These are phyloP conservation scores for Globisporangium nunn DNA, from an alignment of 352 stramenopile genomes.

Conservation along the genomic window DNA sequence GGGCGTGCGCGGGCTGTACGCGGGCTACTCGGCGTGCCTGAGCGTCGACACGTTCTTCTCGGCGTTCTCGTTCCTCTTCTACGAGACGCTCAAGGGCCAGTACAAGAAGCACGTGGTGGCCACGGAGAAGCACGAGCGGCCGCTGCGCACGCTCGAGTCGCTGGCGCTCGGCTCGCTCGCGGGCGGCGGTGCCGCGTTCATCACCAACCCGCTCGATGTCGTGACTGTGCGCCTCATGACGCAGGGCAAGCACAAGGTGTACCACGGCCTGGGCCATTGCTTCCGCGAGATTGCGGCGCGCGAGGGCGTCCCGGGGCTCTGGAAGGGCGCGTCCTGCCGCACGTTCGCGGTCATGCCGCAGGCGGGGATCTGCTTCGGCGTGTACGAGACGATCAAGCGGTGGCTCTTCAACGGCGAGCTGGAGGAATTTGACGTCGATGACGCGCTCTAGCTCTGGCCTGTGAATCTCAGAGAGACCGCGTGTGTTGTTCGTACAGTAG, in stretches of 20 bases:
- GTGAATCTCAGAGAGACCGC: neutral
- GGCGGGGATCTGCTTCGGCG: constrained; percentile 78
- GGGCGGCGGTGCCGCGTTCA: constrained; percentile 52
- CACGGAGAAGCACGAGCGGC: constrained; percentile 23
- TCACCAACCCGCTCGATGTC: constrained; percentile 79
- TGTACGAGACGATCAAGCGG: constrained; percentile 82
- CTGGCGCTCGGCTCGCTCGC: constrained; percentile 47
- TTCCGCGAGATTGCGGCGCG: constrained; percentile 44
- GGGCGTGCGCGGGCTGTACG: constrained; percentile 57
- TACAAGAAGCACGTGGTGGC: constrained; percentile 32
- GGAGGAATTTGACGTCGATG: constrained; percentile 58
- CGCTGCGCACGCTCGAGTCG: constrained; percentile 47
- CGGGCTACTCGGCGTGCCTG: constrained; percentile 69
- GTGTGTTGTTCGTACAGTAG: constrained; percentile 7
- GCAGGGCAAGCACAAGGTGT: constrained; percentile 63
- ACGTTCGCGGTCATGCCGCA: constrained; percentile 71
- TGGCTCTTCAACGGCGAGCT: constrained; percentile 61
- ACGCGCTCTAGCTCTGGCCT: constrained; percentile 12
- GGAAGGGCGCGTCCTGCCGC: constrained; percentile 61
- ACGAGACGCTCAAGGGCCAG: constrained; percentile 59
- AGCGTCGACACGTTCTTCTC: constrained; percentile 78
- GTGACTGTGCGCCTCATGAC: constrained; percentile 81
- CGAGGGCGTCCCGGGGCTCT: constrained; percentile 53
- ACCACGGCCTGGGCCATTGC: constrained; percentile 52
- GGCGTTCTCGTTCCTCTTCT: constrained; percentile 80